Evolutionary conservation across 495 filamentous ascomycete genomes (phyloP), one percentile per base, ranked within the genome.

Genomic region (Aspergillus mulundensis): DNA sequence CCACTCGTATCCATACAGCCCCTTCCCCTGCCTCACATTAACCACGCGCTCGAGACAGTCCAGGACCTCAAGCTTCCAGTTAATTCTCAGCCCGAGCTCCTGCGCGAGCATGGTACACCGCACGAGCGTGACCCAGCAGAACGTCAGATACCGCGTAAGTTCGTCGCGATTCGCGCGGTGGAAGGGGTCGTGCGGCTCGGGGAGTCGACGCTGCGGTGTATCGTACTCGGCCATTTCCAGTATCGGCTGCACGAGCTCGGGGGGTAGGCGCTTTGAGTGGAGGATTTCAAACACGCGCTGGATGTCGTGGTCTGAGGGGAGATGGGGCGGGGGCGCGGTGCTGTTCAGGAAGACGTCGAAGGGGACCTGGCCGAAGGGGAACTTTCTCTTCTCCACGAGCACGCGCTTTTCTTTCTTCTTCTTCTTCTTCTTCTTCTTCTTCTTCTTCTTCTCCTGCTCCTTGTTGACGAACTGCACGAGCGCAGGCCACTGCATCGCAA

Each of bases 221-320:
- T 50, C 34, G 46, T 64, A 64, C 5, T 50, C 49, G 15, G 56
- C 53, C 10, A 57, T 18, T 8, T 56, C 46, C 45, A 64, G 57
- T n/a, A 66, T 53, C 4, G 60, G 38, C 15, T 55, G 30, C 5
- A 57, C 54, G 24, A 66, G 34, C 36, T 66, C 64, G 7, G 41
- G 23, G 0, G 61, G 64, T 0, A 67, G 20, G 30, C 30, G 42
- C 18, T 59, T 64, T 2, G 3, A 8, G 28, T 41, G 44, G 7
- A 66, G 44, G 0, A 57, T 24, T 10, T 5, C n/a, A 12, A 18
- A 16, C 1, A 18, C n/a, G n/a, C n/a, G n/a, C 38, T 18, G n/a
- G 14, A 3, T 6, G 5, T 16, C 8, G 12, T 40, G 14, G 2
- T 6, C 4, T 18, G 38, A 10, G 5, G 38, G n/a, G 5, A 18